These are phyloP conservation scores for Echinochloa phyllopogon DNA, from an alignment of 176 grass and related monocot genomes.

Conservation along the genomic window DNA sequence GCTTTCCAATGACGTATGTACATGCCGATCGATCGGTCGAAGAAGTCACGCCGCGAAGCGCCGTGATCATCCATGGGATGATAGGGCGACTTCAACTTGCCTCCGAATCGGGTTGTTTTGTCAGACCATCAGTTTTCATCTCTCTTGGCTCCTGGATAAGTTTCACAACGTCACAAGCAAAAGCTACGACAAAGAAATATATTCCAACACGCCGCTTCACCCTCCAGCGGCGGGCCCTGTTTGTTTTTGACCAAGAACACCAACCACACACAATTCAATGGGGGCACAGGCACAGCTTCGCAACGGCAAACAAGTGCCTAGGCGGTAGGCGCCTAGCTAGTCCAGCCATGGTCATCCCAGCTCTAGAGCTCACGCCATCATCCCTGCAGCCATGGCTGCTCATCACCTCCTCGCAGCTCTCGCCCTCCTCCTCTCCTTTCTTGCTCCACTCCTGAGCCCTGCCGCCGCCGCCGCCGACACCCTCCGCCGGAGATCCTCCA, in stretches of 20 bases:
- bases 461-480: neutral
- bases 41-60: neutral
- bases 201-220: neutral
- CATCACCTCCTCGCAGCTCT: conserved; percentile 17
- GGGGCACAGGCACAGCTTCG: too few relatives aligned
- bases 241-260: conserved; percentile 25
- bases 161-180: neutral
- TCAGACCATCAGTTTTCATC: neutral
- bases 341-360: neutral
- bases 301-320: neutral
- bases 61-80: neutral
- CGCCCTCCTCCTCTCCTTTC: neutral
- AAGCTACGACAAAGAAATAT: conserved; percentile 1
- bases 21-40: too few relatives aligned
- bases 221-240: neutral
- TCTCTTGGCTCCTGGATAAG: neutral
- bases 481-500: conserved; percentile 26
- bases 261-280: neutral
- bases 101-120: neutral
- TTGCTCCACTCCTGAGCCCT: neutral
- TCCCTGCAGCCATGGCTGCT: neutral
- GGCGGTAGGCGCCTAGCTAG: too few relatives aligned
- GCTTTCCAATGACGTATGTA: neutral
- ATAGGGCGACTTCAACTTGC: neutral
- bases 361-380: neutral